phyloP scores from a whole-genome alignment of 1,139 yeast species.

The Yamadazyma diospyri region DNA sequence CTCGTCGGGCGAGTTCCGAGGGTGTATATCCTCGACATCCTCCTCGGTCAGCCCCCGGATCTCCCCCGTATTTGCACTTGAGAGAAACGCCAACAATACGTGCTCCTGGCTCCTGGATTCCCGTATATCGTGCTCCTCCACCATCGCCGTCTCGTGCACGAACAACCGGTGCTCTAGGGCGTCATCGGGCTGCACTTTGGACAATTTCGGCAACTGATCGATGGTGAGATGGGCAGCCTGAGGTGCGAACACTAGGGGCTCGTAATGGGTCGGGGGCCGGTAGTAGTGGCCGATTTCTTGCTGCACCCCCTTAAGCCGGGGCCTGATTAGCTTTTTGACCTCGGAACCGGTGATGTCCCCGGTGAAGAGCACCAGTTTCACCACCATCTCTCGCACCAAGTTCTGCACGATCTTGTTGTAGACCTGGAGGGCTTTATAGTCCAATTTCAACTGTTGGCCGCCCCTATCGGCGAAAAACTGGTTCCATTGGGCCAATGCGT shows the following conservation, averaged over 20 bases:
- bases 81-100: constrained; percentile 14
- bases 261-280: not conserved
- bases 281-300: not conserved
- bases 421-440: not conserved
- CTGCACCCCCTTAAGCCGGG: not conserved
- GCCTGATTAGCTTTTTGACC: not conserved
- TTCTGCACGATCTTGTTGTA: not conserved
- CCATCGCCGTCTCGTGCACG: constrained; percentile 8
- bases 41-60: too few relatives aligned
- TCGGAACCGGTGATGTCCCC: not conserved
- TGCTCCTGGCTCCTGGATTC: constrained; percentile 23
- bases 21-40: too few relatives aligned
- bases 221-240: constrained; percentile 5
- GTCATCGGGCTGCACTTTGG: constrained; percentile 8
- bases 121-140: constrained; percentile 18
- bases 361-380: not conserved
- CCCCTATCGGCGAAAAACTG: not conserved
- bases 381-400: constrained; percentile 4
- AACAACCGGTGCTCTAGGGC: constrained; percentile 8
- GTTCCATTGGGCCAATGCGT: constrained; percentile 1
- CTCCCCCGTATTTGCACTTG: constrained; percentile 12
- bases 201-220: constrained; percentile 8
- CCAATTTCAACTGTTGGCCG: not conserved
- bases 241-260: constrained; percentile 1
- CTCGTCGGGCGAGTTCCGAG: too few relatives aligned